A percentile compares a stretch with the other conserved stretches of the same genome.
Conservation (phyloP, 441 rosid genomes). For the Pelargonium citronellum region DNA sequence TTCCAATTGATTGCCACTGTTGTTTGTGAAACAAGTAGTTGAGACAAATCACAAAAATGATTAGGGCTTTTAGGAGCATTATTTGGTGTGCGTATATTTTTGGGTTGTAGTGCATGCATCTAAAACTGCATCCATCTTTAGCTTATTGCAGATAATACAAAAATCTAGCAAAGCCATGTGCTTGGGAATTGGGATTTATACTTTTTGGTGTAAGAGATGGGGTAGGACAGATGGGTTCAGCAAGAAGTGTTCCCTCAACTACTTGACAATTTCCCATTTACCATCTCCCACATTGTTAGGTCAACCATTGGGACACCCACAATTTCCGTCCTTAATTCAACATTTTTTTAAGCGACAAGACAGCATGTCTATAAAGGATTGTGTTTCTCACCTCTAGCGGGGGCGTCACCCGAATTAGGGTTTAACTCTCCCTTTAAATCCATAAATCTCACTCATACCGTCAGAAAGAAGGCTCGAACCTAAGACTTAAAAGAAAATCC, state of each 20-base stretch:
- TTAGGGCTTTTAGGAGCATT: not conserved
- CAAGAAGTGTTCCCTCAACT: conserved; percentile 3
- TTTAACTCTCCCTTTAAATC: too few relatives aligned
- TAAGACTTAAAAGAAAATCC: too few relatives aligned
- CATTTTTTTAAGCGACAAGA: too few relatives aligned
- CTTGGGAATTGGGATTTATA: not conserved
- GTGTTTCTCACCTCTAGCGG: too few relatives aligned
- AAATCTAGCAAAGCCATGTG: conserved; percentile 8
- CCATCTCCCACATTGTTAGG: conserved; percentile 3
- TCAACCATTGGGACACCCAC: conserved; percentile 5
- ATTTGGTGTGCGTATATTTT: not conserved
- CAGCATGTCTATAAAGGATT: too few relatives aligned
- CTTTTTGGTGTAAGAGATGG: not conserved
- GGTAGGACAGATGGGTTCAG: conserved; percentile 5
- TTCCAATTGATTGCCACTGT: not conserved
- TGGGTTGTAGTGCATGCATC: conserved; percentile 3
- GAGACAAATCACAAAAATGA: conserved; percentile 1
- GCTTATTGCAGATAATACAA: not conserved
- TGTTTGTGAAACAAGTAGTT: conserved; percentile 4
- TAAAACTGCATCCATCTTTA: not conserved
- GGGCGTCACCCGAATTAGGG: too few relatives aligned
- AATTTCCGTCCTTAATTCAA: not conserved
- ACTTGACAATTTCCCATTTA: not conserved
- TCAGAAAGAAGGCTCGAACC: too few relatives aligned
- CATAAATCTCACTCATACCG: too few relatives aligned